A percentile compares a stretch with the other conserved stretches of the same genome.
These are phyloP conservation scores for Suillus subalutaceus DNA, from an alignment of 768 basidiomycete species.

Conservation along the genomic window DNA sequence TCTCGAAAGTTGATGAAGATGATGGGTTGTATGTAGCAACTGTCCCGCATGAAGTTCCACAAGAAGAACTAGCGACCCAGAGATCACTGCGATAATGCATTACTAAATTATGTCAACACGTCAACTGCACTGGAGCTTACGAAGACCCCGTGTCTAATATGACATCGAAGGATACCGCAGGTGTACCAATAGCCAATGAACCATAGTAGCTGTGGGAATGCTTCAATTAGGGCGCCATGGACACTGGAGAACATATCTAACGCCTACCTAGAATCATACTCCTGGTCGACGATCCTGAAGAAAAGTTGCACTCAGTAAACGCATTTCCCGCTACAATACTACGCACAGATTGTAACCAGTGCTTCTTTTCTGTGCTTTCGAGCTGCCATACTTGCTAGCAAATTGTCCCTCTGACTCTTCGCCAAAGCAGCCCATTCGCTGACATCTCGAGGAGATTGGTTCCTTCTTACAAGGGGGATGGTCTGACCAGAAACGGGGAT, in stretches of 20 bases:
- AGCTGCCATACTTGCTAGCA: constrained; percentile 48
- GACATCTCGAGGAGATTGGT: constrained; percentile 3
- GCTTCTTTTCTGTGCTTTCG: constrained; percentile 40
- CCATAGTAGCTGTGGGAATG: constrained; percentile 36
- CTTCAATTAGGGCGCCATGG: constrained; percentile 5
- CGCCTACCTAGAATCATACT: constrained; percentile 62
- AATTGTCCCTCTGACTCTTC: constrained; percentile 43
- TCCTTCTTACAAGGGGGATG: constrained; percentile 25
- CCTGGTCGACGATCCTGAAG: constrained; percentile 63
- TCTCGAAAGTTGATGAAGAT: constrained; percentile 40
- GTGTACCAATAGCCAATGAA: constrained; percentile 47
- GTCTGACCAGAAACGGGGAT: constrained; percentile 16
- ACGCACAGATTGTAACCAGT: constrained; percentile 56
- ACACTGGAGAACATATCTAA: neutral
- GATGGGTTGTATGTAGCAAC: constrained; percentile 35
- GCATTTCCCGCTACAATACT: neutral
- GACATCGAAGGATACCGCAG: constrained; percentile 47
- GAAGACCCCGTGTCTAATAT: constrained; percentile 57
- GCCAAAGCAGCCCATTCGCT: constrained; percentile 35
- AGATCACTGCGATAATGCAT: constrained; percentile 40
- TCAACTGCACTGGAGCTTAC: constrained; percentile 20
- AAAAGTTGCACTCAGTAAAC: constrained; percentile 10
- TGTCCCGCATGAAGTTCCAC: constrained; percentile 33
- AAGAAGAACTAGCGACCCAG: constrained; percentile 48
- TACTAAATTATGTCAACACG: constrained; percentile 5